Evolutionary conservation across 1,284 basidiomycete species (phyloP), one percentile per base, ranked within the genome.

Genomic region (Melanopsichium pennsylvanicum): DNA sequence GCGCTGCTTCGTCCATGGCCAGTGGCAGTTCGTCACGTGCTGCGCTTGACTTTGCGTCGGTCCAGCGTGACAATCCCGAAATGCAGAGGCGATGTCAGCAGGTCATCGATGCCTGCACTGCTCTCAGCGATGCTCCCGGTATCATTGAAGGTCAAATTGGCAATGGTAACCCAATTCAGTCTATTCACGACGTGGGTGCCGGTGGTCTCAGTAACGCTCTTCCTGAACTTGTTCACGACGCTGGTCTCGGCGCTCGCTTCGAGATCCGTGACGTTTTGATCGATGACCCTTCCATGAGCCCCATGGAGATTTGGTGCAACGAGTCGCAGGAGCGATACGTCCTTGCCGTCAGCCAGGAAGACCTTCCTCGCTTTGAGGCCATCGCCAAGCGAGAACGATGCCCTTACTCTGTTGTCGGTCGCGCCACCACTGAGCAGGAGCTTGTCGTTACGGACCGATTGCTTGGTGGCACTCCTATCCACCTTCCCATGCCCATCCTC

Each of bases 231-330:
- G 96, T 99, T 2, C 94, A 97, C 81, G 95, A 98, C 81, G 90
- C 92, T 4, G 88, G 86, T 32, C 85, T 97, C 8, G 96, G 96
- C 23, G 96, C 91, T 2, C 85, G 82, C n/a, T 94, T 97, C 78
- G 95, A 98, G 84, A 93, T 98, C 74, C 86, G 95, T 16, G 91
- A 97, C 72, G 88, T 98, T 8, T 86, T 92, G 22, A 87, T 97
- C 38, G 95, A 93, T 32, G 96, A 98, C 82, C 86, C 87, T 26
- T 89, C 89, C 39, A 93, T 99, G 92, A 94, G 91, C 9, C 96
- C 95, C 0, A 97, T 98, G 93, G 95, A 97, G 84, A 97, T 98
- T 61, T 99, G 95, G 95, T 98, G 96, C 82, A 99, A 99, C 83
- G 96, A 99, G 83, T 91, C 89, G 69, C 95, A 99, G 84, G 95